These are phyloP conservation scores for Naganishia sp. DNA, from an alignment of 1,284 basidiomycete species.

Conservation along the genomic window DNA sequence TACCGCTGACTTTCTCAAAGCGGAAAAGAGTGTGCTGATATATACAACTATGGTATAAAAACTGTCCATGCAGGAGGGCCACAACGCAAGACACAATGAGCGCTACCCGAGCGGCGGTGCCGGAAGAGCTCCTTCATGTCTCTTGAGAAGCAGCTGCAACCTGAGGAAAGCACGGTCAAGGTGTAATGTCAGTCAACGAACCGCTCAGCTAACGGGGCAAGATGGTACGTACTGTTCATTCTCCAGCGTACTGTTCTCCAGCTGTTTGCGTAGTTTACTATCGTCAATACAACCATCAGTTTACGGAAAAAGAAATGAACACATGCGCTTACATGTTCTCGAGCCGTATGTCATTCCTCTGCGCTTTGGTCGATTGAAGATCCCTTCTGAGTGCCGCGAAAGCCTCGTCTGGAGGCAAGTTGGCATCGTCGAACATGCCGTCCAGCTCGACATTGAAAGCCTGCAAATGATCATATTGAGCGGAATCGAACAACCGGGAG, in stretches of 20 bases:
- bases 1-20: no score
- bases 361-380: constrained; percentile 69
- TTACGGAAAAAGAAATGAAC: neutral
- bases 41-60: neutral
- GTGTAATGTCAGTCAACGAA: neutral
- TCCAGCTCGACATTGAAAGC: constrained; percentile 90
- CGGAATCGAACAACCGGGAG: neutral
- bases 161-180: neutral
- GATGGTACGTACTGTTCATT: constrained; percentile 71
- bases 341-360: constrained; percentile 67
- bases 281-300: neutral
- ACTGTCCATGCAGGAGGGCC: neutral
- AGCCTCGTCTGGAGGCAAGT: constrained; percentile 74
- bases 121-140: neutral
- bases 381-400: constrained; percentile 72
- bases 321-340: constrained; percentile 71
- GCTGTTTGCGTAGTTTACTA: constrained; percentile 68
- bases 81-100: neutral
- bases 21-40: neutral
- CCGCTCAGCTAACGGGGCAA: neutral
- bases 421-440: constrained; percentile 77
- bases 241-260: constrained; percentile 71
- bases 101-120: neutral
- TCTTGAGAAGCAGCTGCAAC: neutral
- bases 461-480: constrained; percentile 53